Base-by-base conservation (phyloP, 306 rosid species). In the Prunus fruticosa region DNA sequence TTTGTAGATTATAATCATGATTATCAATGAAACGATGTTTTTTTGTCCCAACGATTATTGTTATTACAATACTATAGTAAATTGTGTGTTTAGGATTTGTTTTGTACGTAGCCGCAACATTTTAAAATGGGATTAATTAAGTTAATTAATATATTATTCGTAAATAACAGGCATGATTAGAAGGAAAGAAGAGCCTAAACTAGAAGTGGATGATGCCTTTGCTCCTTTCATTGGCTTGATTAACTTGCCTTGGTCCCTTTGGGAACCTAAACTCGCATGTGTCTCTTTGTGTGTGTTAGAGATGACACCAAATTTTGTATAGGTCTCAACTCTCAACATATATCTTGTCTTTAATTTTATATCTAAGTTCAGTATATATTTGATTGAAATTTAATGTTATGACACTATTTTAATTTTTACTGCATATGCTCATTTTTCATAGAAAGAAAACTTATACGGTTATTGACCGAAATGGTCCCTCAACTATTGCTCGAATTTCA, bases 141-240 rank as follows among this genome's bases (percentile, higher is more conserved):
- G 34, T 8, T 72, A 12, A 15, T 4, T 72, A 18, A 15, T 12
- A 27, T 53, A 6, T 53, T 80, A 34, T 64, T 49, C 67, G 45
- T 53, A 46, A 43, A 52, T 25, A 32, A 25, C 13, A 56, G 78
- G 60, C 84, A 46, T 61, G 46, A 41, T 67, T 75, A 71, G 72
- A 70, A 79, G 79, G 73, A 67, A 11, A 22, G 72, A 80, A 52
- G 85, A 72, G 78, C 82, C 72, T 1, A 76, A 57, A 69, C 64
- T 68, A 71, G 69, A 82, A 69, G 63, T 51, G 67, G 82, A 50
- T 15, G 38, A 23, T 49, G 69, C 47, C 63, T 67, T 67, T 51
- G 12, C 69, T 20, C 76, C 64, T 73, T 73, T 74, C 56, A 82
- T 82, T 75, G 75, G 77, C 82, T 77, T 80, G 83, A 78, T 76